Conservation (phyloP, 371 early-diverging fungal species). For the Mucor indicus region DNA sequence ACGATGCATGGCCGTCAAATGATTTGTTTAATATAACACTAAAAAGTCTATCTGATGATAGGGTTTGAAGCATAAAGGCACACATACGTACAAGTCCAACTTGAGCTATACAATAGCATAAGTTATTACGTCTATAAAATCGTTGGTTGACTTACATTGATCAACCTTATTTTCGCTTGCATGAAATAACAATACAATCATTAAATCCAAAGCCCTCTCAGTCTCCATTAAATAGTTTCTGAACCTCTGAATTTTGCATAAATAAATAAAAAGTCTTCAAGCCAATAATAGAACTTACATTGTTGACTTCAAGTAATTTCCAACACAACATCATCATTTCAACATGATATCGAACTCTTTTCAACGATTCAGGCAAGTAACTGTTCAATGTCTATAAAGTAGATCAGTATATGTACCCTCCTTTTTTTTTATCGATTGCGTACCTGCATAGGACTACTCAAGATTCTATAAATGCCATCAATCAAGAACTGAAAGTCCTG, state of each 20-base stretch:
- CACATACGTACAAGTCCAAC: constrained; percentile 79
- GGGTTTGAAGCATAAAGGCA: constrained; percentile 76
- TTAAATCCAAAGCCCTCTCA: constrained; percentile 65
- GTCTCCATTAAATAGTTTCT: constrained; percentile 70
- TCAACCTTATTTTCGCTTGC: constrained; percentile 62
- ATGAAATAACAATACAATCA: constrained; percentile 66
- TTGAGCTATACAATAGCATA: constrained; percentile 67
- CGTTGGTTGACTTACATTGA: constrained; percentile 45
- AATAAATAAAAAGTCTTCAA: not conserved
- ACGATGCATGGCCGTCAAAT: constrained; percentile 68
- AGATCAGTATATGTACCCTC: not conserved
- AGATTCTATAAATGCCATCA: constrained; percentile 66
- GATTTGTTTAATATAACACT: constrained; percentile 75
- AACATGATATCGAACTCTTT: constrained; percentile 50
- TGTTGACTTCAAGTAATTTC: constrained; percentile 70
- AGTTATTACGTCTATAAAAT: too few species aligned
- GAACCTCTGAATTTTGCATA: constrained; percentile 51
- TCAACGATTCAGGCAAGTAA: constrained; percentile 69
- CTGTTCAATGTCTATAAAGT: constrained; percentile 56
- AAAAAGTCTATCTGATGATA: constrained; percentile 80
- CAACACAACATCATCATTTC: constrained; percentile 77
- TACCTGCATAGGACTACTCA: constrained; percentile 73
- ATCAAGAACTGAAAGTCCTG: constrained; percentile 74
- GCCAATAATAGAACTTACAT: constrained; percentile 33
- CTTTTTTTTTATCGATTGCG: not conserved